Evolutionary conservation across 2,329 filamentous ascomycete species (phyloP).

Genomic region (Aspergillus niger): DNA sequence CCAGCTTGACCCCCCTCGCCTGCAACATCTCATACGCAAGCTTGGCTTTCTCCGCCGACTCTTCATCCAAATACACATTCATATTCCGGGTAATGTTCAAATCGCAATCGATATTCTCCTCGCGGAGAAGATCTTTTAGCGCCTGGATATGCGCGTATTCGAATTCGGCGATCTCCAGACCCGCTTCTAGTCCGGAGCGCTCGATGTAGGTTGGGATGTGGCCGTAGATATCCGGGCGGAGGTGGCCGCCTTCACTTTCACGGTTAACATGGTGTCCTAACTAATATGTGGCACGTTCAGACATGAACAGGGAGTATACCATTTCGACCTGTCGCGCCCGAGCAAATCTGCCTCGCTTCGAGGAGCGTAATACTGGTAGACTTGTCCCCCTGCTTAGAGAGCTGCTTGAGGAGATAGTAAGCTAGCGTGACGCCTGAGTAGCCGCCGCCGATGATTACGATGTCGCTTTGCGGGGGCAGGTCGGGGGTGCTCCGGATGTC

Average conservation of each 20-base stretch:
- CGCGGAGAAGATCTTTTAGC: slow-evolving; percentile 43
- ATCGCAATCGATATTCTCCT: slow-evolving; percentile 51
- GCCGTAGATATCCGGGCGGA: slow-evolving; percentile 47
- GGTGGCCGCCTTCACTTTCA: slow-evolving; percentile 37
- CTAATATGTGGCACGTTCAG: not conserved
- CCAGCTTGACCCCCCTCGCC: slow-evolving; percentile 28
- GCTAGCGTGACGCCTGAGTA: slow-evolving; percentile 50
- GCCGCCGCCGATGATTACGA: slow-evolving; percentile 53
- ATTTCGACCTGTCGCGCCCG: slow-evolving; percentile 50
- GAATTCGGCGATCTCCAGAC: slow-evolving; percentile 44
- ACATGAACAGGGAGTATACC: slow-evolving; percentile 27
- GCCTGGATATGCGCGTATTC: slow-evolving; percentile 46
- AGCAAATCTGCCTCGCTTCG: slow-evolving; percentile 46
- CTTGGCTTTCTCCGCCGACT: slow-evolving; percentile 33
- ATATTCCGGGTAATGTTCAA: slow-evolving; percentile 46
- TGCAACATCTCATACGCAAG: slow-evolving; percentile 35
- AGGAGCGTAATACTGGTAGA: slow-evolving; percentile 40
- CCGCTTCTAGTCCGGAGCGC: slow-evolving; percentile 41
- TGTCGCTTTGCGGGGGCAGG: slow-evolving; percentile 46
- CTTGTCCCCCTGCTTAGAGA: slow-evolving; percentile 7
- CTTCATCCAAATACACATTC: slow-evolving; percentile 44
- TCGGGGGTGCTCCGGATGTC: slow-evolving; percentile 22
- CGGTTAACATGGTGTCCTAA: no score
- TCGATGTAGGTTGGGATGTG: slow-evolving; percentile 41
- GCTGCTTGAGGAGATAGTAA: slow-evolving; percentile 44